Evolutionary conservation across 768 basidiomycete genomes (phyloP).

Genomic region (Gelatoporia subvermispora): DNA sequence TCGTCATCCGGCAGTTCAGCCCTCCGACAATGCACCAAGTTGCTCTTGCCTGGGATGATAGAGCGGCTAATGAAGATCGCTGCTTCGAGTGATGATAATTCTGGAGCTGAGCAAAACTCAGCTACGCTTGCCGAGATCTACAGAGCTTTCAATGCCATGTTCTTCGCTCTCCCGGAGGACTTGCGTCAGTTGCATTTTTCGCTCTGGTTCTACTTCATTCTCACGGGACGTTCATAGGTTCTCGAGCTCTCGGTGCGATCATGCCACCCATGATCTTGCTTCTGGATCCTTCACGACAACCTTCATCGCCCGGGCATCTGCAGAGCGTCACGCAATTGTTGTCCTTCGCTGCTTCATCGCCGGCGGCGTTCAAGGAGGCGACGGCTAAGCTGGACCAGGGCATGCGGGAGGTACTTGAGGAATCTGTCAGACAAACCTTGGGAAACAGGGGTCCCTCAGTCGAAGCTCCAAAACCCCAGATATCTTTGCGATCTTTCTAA

Average conservation of each 20-base stretch:
- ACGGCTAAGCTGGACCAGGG: constrained; percentile 58
- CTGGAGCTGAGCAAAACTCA: constrained; percentile 49
- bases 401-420: constrained; percentile 63
- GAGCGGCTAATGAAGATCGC: constrained; percentile 71
- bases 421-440: constrained; percentile 72
- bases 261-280: constrained; percentile 73
- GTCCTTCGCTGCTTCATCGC: constrained; percentile 63
- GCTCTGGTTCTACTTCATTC: constrained; percentile 1
- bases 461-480: constrained; percentile 60
- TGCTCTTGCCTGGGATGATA: constrained; percentile 79
- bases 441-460: constrained; percentile 33
- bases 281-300: constrained; percentile 45
- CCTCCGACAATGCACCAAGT: constrained; percentile 65
- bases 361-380: constrained; percentile 81
- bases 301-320: constrained; percentile 43
- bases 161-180: constrained; percentile 49
- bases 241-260: constrained; percentile 62
- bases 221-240: constrained; percentile 38
- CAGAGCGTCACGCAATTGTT: constrained; percentile 67
- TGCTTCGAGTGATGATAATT: constrained; percentile 52
- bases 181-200: constrained; percentile 46
- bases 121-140: constrained; percentile 73
- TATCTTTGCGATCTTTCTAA: constrained; percentile 70
- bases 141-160: constrained; percentile 71
- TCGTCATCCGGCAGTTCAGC: constrained; percentile 60